Base-by-base conservation (phyloP, 495 filamentous ascomycete species). In the Penicillium ochrochloron region DNA sequence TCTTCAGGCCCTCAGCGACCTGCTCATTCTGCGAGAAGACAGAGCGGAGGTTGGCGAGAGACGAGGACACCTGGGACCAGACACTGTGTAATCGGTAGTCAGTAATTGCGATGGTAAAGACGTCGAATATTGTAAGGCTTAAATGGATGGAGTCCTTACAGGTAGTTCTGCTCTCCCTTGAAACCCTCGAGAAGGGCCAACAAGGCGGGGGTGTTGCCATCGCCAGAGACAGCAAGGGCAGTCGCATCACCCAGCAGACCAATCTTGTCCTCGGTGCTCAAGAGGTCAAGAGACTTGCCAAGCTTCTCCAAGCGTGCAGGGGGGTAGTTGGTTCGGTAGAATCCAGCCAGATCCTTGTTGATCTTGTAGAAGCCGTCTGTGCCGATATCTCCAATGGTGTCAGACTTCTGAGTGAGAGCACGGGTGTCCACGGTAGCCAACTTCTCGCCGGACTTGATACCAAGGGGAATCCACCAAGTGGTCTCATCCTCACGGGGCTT, bases 381-480 rank as follows among this genome's bases (percentile, higher is more conserved):
- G 65, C 92, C 88, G 62, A 97, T 73, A 37, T 89, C 87, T 29
- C 83, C 81, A 64, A 98, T 82, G 8, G 85, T 92, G 25, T 90
- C 86, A 65, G 89, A 82, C 75, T 91, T 97, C 27, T 83, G 78
- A 0, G 88, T 90, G n/a, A 99, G 83, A 57, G 92, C 88, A 50
- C 74, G 73, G 23, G 73, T 71, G 23, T 80, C 71, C 37, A 75
- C 65, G 44, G 70, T 69, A 29, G 75, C 63, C 57, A 78, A 61
- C 57, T 78, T 60, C 59, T 76, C 54, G 17, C 79, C 84, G 11
- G 86, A 84, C 70, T 88, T 89, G 50, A 99, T 80, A 25, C 89
- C 89, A 15, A 98, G 83, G 19, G 95, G 95, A 67, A 97, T 86
- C 94, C 95, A 97, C 95, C 95, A 99, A n/a, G 84, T 87, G 2